These are phyloP conservation scores for Neocatenulostroma microsporum DNA, from an alignment of 2,329 filamentous ascomycete species.

Conservation along the genomic window DNA sequence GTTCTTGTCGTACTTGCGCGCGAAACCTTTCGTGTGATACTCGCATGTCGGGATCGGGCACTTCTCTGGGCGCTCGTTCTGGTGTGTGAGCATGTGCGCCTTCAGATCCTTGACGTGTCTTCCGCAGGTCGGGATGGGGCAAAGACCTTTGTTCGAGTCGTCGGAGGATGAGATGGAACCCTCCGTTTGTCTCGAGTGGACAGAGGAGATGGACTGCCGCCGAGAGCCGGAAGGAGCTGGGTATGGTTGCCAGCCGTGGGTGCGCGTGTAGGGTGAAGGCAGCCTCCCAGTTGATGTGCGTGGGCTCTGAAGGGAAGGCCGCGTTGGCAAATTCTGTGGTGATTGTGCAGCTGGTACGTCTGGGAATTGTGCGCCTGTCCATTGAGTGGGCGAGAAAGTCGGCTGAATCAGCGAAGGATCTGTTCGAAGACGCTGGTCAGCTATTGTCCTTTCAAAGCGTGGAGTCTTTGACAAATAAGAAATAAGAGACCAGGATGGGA, in stretches of 20 bases:
- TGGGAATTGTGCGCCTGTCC: constrained; percentile 35
- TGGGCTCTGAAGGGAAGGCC: constrained; percentile 37
- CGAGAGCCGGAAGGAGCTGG: constrained; percentile 37
- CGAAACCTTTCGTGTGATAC: constrained; percentile 87
- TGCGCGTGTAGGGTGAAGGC: constrained; percentile 60
- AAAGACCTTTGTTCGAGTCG: constrained; percentile 57
- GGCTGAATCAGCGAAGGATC: constrained; percentile 54
- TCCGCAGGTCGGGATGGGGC: constrained; percentile 76
- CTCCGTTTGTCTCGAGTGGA: constrained; percentile 56
- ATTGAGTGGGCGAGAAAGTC: constrained; percentile 34
- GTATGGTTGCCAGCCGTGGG: constrained; percentile 49
- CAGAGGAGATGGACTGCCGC: constrained; percentile 62
- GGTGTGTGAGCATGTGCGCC: constrained; percentile 90
- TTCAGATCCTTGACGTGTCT: constrained; percentile 84
- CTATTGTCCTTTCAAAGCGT: constrained; percentile 8
- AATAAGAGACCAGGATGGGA: constrained; percentile 17
- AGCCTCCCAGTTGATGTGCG: constrained; percentile 31
- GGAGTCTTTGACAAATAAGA: constrained; percentile 17
- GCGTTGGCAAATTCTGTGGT: constrained; percentile 23
- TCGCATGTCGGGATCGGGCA: constrained; percentile 89
- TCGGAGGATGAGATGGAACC: constrained; percentile 29
- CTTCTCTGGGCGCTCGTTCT: constrained; percentile 84
- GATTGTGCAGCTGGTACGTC: constrained; percentile 35
- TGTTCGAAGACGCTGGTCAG: constrained; percentile 21
- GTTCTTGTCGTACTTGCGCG: constrained; percentile 94